A percentile compares a stretch with the other conserved stretches of the same genome.
These are phyloP conservation scores for Bodo saltans DNA, from an alignment of 78 protist species.

Conservation along the genomic window DNA sequence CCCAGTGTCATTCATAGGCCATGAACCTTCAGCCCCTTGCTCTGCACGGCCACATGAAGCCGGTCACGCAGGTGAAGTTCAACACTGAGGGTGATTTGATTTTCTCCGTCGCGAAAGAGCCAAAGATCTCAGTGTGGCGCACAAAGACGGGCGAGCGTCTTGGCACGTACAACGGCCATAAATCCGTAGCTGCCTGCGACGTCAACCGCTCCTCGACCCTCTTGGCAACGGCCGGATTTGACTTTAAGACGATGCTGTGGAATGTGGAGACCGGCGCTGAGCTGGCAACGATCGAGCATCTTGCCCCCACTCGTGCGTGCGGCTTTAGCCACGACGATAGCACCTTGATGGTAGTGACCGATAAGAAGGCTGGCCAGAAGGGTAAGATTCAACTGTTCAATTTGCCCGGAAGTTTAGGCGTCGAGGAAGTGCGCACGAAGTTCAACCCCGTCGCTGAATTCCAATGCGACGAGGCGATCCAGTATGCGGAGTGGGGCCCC, in stretches of 20 bases:
- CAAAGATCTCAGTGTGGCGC: conserved; percentile 61
- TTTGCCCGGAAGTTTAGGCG: conserved; percentile 9
- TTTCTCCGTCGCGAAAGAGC: conserved; percentile 77
- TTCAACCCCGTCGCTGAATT: conserved; percentile 5
- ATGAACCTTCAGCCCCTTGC: conserved; percentile 59
- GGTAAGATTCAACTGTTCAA: conserved; percentile 53
- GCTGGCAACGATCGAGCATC: conserved; percentile 26
- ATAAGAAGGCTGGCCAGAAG: conserved; percentile 47
- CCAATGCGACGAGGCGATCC: conserved; percentile 6
- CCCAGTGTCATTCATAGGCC: background rate
- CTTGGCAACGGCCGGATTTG: conserved; percentile 71
- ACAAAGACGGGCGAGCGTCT: conserved; percentile 80
- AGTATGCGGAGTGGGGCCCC: conserved; percentile 56
- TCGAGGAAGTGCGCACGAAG: conserved; percentile 24
- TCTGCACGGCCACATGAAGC: conserved; percentile 80
- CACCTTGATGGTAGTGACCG: conserved; percentile 9
- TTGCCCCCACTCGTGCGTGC: conserved; percentile 45
- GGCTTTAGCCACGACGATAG: conserved; percentile 3
- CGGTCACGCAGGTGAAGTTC: conserved; percentile 79
- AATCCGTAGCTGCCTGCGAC: conserved; percentile 76
- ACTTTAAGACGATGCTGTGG: conserved; percentile 64
- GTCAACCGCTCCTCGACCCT: conserved; percentile 49
- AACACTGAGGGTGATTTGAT: conserved; percentile 91
- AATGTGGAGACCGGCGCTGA: conserved; percentile 70
- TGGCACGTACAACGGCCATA: conserved; percentile 83